Base-by-base conservation (phyloP, 169 alveolate genomes). In the Eimeria necatrix region DNA sequence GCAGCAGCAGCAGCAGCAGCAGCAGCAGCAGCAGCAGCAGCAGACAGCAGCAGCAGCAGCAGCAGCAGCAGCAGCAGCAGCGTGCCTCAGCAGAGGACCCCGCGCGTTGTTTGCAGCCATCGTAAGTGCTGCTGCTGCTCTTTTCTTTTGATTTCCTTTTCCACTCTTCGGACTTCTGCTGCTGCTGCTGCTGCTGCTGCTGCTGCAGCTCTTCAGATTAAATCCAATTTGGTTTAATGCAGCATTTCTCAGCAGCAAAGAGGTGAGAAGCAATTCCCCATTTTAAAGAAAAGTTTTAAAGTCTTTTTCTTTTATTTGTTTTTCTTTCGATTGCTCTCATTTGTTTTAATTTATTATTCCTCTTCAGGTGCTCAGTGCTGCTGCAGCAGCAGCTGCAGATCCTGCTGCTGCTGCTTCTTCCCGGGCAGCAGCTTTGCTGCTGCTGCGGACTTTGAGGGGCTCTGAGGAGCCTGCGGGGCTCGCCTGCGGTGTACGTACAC, bases 81-180 rank as follows among this genome's bases (percentile, higher is more conserved):
- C 2, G 18, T 24, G 12, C 14, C n/a, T 80, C 48, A 49, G 88
- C 49, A 48, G 88, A 9, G 88, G 88, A n/a, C 53, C 88, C 70
- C 88, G 88, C 46, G 88, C 88, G 5, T 14, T 80, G 14, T 49
- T 80, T 9, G 48, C 88, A n/a, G 48, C 49, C 88, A 80, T 80
- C 12, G 88, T 80, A 53, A 80, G 88, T n/a, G 16, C n/a, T 1
- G 16, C 73, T 61, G 20, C n/a, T 68, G 7, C 48, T 16, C 26
- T 22, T 0, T 68, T 6, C 8, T n/a, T n/a, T 20, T 22, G n/a
- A 16, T 2, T 9, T 56, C 64, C 10, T 56, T 56, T 56, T 1
- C 64, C 64, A 12, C 18, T 56, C 2, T 56, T 56, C 3, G 10
- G 10, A 12, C 64, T 56, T 56, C 18, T 56, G 10, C 64, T 56